Evolutionary conservation across 73 alveolate species (phyloP).

Genomic region (Symbiodinium pilosum): DNA sequence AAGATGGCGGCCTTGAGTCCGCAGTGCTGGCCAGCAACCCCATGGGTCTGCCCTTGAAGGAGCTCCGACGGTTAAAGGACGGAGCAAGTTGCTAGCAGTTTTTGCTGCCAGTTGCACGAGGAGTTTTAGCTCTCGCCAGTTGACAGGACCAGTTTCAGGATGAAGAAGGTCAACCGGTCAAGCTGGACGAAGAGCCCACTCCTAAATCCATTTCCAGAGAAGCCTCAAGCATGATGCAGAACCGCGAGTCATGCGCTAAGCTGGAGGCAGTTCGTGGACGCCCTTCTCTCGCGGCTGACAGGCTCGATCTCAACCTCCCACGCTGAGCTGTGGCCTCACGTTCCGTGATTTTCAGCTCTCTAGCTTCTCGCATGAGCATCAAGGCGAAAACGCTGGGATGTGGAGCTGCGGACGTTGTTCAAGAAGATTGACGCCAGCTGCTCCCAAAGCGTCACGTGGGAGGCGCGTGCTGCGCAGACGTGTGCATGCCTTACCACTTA

Average conservation of each 20-base stretch:
- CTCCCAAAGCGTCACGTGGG: conserved; percentile 88
- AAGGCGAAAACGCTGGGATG: conserved; percentile 81
- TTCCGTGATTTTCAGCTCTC: background rate
- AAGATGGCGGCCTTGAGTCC: background rate
- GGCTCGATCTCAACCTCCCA: conserved; percentile 59
- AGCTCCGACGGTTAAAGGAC: conserved; percentile 64
- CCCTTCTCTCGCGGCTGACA: conserved; percentile 70
- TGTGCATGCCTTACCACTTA: too few species aligned
- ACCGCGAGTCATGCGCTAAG: background rate
- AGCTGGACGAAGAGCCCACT: conserved; percentile 60
- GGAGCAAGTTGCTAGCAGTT: background rate
- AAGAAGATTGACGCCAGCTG: conserved; percentile 92
- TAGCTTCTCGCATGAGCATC: background rate
- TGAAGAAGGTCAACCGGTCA: conserved; percentile 83
- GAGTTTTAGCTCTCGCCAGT: too few species aligned
- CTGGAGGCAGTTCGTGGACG: conserved; percentile 52
- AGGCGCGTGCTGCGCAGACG: conserved; percentile 23
- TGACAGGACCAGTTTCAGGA: conserved; percentile 86
- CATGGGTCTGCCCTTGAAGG: conserved; percentile 65
- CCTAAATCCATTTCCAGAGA: background rate
- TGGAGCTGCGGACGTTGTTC: conserved; percentile 87
- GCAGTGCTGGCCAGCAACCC: conserved; percentile 53
- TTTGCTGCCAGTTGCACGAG: too few species aligned
- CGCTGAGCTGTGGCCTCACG: conserved; percentile 30
- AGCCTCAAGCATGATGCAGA: background rate